Percentiles rank a stretch among this genome's conserved stretches.
Conservation (phyloP, 176 grass and related monocot species). For the Poa annua region DNA sequence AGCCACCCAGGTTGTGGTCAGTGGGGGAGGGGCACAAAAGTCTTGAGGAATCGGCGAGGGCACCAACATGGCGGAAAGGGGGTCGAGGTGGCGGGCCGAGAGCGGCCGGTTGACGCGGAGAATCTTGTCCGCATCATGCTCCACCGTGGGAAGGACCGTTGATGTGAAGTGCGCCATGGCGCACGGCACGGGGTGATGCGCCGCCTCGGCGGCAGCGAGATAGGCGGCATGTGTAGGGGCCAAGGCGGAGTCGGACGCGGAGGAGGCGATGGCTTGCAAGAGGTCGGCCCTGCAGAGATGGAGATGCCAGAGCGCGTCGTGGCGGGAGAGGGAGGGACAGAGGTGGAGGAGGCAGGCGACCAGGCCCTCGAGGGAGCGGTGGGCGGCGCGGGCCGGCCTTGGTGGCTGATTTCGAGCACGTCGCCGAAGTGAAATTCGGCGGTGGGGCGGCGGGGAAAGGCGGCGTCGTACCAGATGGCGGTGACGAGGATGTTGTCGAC, state of each 20-base stretch:
- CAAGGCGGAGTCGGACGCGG: neutral
- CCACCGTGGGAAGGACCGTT: neutral
- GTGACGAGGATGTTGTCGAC: slow-evolving; percentile 32
- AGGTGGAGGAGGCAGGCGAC: slow-evolving; percentile 24
- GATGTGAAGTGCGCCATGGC: slow-evolving; percentile 11
- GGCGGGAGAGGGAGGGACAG: neutral
- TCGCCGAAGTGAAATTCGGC: neutral
- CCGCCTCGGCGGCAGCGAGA: neutral
- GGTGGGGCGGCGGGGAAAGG: slow-evolving; percentile 18
- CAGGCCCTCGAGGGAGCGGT: slow-evolving; percentile 32
- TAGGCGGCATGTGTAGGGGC: neutral
- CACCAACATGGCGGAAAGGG: slow-evolving; percentile 24
- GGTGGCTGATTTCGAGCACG: neutral
- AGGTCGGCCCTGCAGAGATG: slow-evolving; percentile 10
- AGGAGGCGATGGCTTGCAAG: neutral
- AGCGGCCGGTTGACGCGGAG: slow-evolving; percentile 8
- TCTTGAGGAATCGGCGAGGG: neutral
- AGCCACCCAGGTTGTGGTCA: neutral
- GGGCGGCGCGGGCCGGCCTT: neutral
- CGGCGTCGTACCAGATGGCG: slow-evolving; percentile 27
- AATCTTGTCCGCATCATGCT: neutral
- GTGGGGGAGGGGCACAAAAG: slow-evolving; percentile 5
- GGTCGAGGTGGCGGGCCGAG: neutral
- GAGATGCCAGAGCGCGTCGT: slow-evolving; percentile 41
- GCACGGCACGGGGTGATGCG: neutral